A percentile compares a stretch with the other conserved stretches of the same genome.
Conservation (phyloP, 495 filamentous ascomycete species). For the Xylaria longipes region DNA sequence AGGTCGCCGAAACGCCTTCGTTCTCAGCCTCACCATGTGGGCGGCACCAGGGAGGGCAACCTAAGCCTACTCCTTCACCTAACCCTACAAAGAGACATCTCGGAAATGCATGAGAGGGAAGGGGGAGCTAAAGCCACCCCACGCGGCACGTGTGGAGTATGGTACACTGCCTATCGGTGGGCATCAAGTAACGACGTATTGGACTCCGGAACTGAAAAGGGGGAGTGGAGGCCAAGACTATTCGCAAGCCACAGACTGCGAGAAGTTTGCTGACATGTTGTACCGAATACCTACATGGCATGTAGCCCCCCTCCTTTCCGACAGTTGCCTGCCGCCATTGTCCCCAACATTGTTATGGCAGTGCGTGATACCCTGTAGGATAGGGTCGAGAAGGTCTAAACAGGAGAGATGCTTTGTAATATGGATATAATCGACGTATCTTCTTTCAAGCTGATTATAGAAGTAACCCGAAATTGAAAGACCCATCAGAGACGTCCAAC, state of each 20-base stretch:
- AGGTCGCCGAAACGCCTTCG: conserved; percentile 27
- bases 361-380: conserved; percentile 1
- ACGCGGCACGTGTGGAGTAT: conserved; percentile 14
- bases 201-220: conserved; percentile 4
- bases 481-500: not conserved
- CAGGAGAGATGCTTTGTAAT: not conserved
- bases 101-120: conserved; percentile 12
- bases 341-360: not conserved
- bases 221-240: conserved; percentile 9
- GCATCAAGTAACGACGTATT: conserved; percentile 5
- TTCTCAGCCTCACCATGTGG: conserved; percentile 44
- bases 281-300: conserved; percentile 13
- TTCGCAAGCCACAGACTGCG: conserved; percentile 14
- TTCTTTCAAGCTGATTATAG: not conserved
- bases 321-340: conserved; percentile 21
- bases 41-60: conserved; percentile 17
- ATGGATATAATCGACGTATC: not conserved
- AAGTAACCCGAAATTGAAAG: not conserved
- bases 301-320: conserved; percentile 2
- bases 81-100: not conserved
- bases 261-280: conserved; percentile 12
- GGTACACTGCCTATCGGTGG: not conserved
- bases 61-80: conserved; percentile 6
- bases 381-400: not conserved
- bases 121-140: conserved; percentile 20